Base-by-base conservation (phyloP, 805 yeast genomes). In the Lipomyces orientalis region DNA sequence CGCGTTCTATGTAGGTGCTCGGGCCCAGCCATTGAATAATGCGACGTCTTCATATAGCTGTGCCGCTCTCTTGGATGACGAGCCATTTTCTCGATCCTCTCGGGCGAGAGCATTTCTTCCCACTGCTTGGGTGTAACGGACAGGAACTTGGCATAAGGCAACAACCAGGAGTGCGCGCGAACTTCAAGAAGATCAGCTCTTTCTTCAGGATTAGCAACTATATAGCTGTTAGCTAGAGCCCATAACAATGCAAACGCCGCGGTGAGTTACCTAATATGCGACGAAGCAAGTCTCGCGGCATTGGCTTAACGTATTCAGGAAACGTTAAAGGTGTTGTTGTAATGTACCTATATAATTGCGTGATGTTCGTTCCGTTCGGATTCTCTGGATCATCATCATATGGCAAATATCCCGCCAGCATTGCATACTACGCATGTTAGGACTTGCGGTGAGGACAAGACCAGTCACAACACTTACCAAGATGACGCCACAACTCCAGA, bases 311-410 rank as follows among this genome's bases (percentile, higher is more conserved):
- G 76, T 91, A 93, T 77, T 93, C 98, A 0, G 99, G 99, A 79
- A 95, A 95, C 3, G 97, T 95, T 74, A 95, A 82, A 3, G 97
- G 91, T 1, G 98, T 92, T 61, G 88, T 84, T 31, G 97, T 92
- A 71, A 95, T 95, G 80, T 95, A 95, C 76, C 89, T 91, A 80
- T 95, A 95, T 68, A 95, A 83, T 76, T 90, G 88, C 29, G 93
- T 91, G 76, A 95, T 94, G 79, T 95, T 96, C 65, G 93, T 90
- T 61, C 98, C 97, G 77, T 94, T 97, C 46, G 97, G 98, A 76
- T 95, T 95, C 64, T 90, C 89, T 25, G 97, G 95, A 78, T 95
- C 99, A 79, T 95, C 99, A 76, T 95, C 99, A 82, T 92, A 95
- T 0, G 99, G 99, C 68, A 95, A 83, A 78, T 95, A 95, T 1